Conservation (phyloP, 169 alveolate species). For the Plasmodium coatneyi region DNA sequence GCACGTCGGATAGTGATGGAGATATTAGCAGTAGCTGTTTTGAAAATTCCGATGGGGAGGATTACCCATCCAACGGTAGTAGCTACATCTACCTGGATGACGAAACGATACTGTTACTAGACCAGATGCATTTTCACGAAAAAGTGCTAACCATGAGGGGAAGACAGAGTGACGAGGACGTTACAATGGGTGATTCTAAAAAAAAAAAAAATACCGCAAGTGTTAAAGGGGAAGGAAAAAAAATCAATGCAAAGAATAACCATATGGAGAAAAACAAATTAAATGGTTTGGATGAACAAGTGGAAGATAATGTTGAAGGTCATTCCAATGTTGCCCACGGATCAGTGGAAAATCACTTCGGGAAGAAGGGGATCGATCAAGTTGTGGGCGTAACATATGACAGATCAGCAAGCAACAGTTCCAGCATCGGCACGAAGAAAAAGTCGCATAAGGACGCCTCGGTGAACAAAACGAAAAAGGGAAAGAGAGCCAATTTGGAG, state of each 20-base stretch:
- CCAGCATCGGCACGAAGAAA: background rate
- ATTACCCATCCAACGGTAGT: background rate
- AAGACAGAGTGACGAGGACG: background rate
- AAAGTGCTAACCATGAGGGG: background rate
- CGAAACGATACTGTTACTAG: conserved; percentile 34
- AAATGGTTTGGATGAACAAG: background rate
- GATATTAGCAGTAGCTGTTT: background rate
- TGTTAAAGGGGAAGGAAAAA: background rate
- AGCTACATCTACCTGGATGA: conserved; percentile 44
- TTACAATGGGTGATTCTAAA: background rate
- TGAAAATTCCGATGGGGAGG: background rate
- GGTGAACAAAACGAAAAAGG: background rate
- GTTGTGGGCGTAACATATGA: background rate
- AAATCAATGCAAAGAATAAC: background rate
- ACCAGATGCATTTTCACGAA: conserved; percentile 32
- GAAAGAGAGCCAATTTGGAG: background rate
- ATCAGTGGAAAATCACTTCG: background rate
- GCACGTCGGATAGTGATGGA: conserved; percentile 1
- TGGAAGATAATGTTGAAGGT: background rate
- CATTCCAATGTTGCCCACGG: background rate
- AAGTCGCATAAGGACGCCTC: background rate
- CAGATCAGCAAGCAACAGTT: background rate
- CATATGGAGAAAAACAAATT: background rate
- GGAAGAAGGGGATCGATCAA: background rate
- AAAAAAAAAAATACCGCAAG: background rate